Base-by-base conservation (phyloP, 1,284 basidiomycete genomes). In the Exobasidium cylindrosporum region DNA sequence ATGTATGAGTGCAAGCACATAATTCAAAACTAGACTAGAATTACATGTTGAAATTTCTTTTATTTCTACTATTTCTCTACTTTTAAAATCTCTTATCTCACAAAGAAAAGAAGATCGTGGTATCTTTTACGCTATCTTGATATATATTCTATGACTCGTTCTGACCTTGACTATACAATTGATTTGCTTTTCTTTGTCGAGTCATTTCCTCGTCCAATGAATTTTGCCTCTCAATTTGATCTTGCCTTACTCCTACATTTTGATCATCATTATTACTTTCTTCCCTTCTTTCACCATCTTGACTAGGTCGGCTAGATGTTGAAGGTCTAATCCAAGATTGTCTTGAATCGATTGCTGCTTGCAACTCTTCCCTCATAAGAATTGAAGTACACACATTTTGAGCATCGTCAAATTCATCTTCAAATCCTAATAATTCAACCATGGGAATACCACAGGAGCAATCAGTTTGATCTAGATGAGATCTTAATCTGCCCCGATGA, bases 1-100 rank as follows among this genome's bases (percentile, higher is more conserved):
- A 65, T 6, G 77, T 79, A 7, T 79, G 64, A 47, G 21, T 44
- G n/a, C n/a, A n/a, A n/a, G n/a, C n/a, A n/a, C 17, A 55, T 14
- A 50, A 24, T 24, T 13, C 14, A 24, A 13, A 50, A 5, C 47
- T 50, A 24, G 47, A 13, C 26, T 21, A 24, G 2, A 3, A 24
- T 50, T n/a, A 23, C 21, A 50, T 24, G 21, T 50, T 21, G 2
- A 21, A 23, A 24, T 50, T 4, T 21, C 26, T 50, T 21, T 23
- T 21, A 21, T 28, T 21, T 50, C 26, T 23, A 23, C n/a, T n/a
- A n/a, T 10, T 43, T n/a, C 10, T 10, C 10, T 43, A 10, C 35
- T 43, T n/a, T 14, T 21, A 3, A 28, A 23, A 50, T 13, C 13
- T 28, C 47, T 47, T 6, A 13, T 23, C 4, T 24, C 14, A 2